Evolutionary conservation across 164 flowering plant species (phyloP), one percentile per base, ranked within the genome.

Genomic region (Stephania japonica): DNA sequence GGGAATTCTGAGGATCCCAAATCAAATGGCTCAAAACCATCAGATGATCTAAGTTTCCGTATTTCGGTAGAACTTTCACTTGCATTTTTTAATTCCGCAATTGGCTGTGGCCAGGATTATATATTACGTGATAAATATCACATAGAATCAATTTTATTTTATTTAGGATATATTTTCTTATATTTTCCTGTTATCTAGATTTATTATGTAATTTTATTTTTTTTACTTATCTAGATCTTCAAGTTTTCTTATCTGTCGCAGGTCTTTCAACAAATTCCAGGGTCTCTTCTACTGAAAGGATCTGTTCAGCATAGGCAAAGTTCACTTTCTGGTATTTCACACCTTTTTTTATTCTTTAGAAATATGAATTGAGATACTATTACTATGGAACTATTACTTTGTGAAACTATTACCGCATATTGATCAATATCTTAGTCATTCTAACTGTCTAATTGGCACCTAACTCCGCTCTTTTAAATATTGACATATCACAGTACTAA

Each of bases 191-290:
- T n/a, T n/a, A n/a, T n/a, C n/a, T n/a, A n/a, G n/a, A n/a, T n/a
- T n/a, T n/a, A n/a, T n/a, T n/a, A n/a, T n/a, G n/a, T n/a, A n/a
- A n/a, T n/a, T n/a, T n/a, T n/a, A n/a, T n/a, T n/a, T n/a, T n/a
- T 71, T 56, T 24, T 56, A 16, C 3, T 68, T 10, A 56, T n/a
- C 6, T 12, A 56, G 7, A n/a, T 42, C 9, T 49, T 67, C 19
- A 12, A 32, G n/a, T 32, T 32, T 32, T 32, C 38, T 18, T 50
- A 8, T 77, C 70, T 63, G 27, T 72, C 53, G n/a, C 16, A 94
- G 99, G 97, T 94, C 65, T 95, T 95, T 82, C 94, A 95, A 87
- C 98, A 92, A 83, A 88, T 81, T 26, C 94, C 98, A 12, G 97
- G 98, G 67, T 88, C 96, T 18, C 90, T 93, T 72, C 81, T 95